Base-by-base conservation (phyloP, 78 protist genomes). In the Chrysochromulina parva region DNA sequence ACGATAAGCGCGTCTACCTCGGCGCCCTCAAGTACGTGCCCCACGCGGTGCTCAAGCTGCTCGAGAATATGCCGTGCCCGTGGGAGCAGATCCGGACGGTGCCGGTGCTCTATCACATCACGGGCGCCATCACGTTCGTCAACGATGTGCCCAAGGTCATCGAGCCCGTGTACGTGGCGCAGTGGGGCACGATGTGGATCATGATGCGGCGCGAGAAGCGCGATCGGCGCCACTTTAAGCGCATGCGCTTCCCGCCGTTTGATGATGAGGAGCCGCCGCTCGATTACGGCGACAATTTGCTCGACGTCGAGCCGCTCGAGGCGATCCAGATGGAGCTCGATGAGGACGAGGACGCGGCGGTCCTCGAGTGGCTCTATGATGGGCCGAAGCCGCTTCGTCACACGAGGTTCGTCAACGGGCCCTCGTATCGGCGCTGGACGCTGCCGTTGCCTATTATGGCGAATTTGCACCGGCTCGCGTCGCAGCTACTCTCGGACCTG, bases 161-260 rank as follows among this genome's bases (percentile, higher is more conserved):
- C 24, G 99, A 98, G 95, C 99, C 99, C 16, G 93, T 98, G 9
- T 99, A 95, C 85, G 55, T 94, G 16, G 99, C 99, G 0, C 99
- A 99, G 91, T 99, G 99, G 99, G 98, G 98, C 57, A 94, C 99
- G 1, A 98, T 98, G 99, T 99, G 99, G 99, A 97, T 97, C 26
- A 94, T 96, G 94, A 99, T 99, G 99, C 94, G 99, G 3, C 90
- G 98, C 14, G 99, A 99, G 93, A 99, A 99, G 95, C 97, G 98
- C 52, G 99, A 97, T 93, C 96, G 99, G 20, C 67, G 78, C 55
- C 99, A 98, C 94, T 99, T 99, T 93, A 94, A 96, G 84, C 95
- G 99, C 54, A 97, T 99, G 97, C 95, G 99, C 52, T 93, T 95
- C 82, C 96, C 96, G 7, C 96, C 95, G 3, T 94, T 94, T 76